A percentile compares a stretch with the other conserved stretches of the same genome.
These are phyloP conservation scores for Saitozyma sp. DNA, from an alignment of 768 basidiomycete genomes.

Conservation along the genomic window DNA sequence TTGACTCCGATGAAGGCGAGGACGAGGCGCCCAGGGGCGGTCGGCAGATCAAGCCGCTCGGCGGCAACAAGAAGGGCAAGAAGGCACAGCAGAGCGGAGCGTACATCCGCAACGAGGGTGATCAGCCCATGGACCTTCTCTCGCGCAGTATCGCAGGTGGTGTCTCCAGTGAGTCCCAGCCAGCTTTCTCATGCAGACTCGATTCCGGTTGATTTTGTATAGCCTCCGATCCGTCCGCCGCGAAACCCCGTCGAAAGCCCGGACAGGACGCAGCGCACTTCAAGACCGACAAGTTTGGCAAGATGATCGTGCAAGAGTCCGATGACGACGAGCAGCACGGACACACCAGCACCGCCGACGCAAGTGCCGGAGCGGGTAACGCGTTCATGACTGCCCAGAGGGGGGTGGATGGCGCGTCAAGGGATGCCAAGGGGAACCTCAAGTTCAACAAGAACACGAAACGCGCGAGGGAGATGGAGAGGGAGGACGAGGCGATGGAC, in stretches of 20 bases:
- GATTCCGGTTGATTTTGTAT: neutral
- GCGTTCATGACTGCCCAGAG: constrained; percentile 82
- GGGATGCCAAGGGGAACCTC: constrained; percentile 77
- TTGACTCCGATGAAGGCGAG: constrained; percentile 60
- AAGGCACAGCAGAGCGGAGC: constrained; percentile 45
- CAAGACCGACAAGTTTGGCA: constrained; percentile 69
- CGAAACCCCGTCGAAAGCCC: constrained; percentile 63
- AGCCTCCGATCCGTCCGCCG: constrained; percentile 40
- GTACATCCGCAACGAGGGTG: constrained; percentile 79
- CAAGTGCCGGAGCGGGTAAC: constrained; percentile 53
- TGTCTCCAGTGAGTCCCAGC: constrained; percentile 47
- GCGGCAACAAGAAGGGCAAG: constrained; percentile 14
- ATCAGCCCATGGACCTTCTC: constrained; percentile 92
- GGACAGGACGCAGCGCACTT: constrained; percentile 83
- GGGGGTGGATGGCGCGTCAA: constrained; percentile 84
- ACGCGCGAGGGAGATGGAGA: constrained; percentile 75
- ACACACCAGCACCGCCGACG: constrained; percentile 4
- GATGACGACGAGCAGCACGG: constrained; percentile 54
- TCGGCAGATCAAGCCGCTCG: constrained; percentile 21
- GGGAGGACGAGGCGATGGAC: constrained; percentile 64
- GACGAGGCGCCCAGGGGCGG: constrained; percentile 26
- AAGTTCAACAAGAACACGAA: constrained; percentile 98
- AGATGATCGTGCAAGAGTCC: constrained; percentile 47
- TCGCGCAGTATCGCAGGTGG: constrained; percentile 61
- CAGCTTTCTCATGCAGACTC: neutral